Conservation (phyloP, 208 protist genomes). For the Phytomonas sp. region DNA sequence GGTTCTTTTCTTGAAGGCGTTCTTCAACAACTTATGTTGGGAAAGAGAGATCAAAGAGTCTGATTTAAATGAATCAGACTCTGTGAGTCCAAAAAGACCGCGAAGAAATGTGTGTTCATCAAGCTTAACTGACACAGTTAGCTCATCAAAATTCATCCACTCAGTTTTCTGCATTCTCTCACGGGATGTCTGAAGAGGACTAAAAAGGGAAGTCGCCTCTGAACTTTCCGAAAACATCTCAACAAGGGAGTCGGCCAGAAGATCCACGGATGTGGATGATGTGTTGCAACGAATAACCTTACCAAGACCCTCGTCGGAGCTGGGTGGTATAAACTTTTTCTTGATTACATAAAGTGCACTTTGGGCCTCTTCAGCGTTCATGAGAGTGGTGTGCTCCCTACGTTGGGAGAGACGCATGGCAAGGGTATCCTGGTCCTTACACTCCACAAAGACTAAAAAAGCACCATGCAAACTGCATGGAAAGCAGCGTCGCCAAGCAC, state of each 20-base stretch:
- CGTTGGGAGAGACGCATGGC: constrained; percentile 27
- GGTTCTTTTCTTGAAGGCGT: not conserved
- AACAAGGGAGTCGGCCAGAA: not conserved
- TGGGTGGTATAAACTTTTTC: constrained; percentile 42
- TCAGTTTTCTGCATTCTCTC: not conserved
- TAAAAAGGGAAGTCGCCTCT: not conserved
- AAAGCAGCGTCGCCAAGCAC: constrained; percentile 18
- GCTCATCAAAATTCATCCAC: constrained; percentile 1
- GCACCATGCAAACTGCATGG: constrained; percentile 15
- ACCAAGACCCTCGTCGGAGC: constrained; percentile 17
- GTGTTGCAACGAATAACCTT: constrained; percentile 2
- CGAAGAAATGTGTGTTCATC: not conserved
- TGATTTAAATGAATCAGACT: not conserved
- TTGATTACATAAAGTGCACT: constrained; percentile 55
- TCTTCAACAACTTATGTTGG: not conserved
- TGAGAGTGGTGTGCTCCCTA: constrained; percentile 34
- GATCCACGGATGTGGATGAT: not conserved
- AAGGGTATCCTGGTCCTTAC: constrained; percentile 26
- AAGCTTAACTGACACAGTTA: not conserved
- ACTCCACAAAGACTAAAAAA: constrained; percentile 38
- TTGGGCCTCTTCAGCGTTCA: constrained; percentile 38
- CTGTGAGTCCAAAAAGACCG: not conserved
- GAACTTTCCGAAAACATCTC: not conserved
- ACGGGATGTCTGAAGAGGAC: not conserved
- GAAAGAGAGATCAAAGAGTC: not conserved